Evolutionary conservation across 805 yeast genomes (phyloP), one percentile per base, ranked within the genome.

Genomic region (Saturnispora ahearnii): DNA sequence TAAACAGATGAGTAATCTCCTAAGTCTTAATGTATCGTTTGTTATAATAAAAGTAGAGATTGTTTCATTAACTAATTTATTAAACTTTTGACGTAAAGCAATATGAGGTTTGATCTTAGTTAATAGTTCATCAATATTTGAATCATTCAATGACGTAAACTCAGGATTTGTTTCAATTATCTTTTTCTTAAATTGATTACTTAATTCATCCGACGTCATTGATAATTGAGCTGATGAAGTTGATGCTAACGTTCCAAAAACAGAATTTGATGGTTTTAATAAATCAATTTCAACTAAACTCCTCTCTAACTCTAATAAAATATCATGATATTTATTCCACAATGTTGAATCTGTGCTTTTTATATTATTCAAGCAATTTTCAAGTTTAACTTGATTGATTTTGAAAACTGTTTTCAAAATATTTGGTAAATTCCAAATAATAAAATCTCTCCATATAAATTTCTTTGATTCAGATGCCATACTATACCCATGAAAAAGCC

Each of bases 1-100:
- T 9, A 85, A 55, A 0, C 81, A 70, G 10, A 79, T 70, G 34
- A 82, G 69, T 10, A 85, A 58, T 51, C 84, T 67, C 28, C 78
- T 67, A 32, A 81, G 55, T 52, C 70, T 68, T 5, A 71, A 57
- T 10, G 66, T 65, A 55, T 78, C 77, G 32, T 71, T 71, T 1
- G 64, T 62, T 12, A 58, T 51, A 6, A 72, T 68, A 38, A 80
- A 69, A 1, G 66, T 61, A 0, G 57, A 37, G 2, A 76, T 53
- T 1, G 72, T 57, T 3, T 56, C 50, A 3, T 63, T 44, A 1
- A 76, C 55, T 1, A 67, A 56, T 3, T 67, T 44, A 55, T 83
- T 58, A 54, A 75, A 59, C 21, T 47, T 57, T 58, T 74, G 62
- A 65, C 73, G 57, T 46, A 74, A 56, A 45, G 75, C 68, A 54